Evolutionary conservation across 176 grass and related monocot genomes (phyloP), one percentile per base, ranked within the genome.

Genomic region (Areca catechu): DNA sequence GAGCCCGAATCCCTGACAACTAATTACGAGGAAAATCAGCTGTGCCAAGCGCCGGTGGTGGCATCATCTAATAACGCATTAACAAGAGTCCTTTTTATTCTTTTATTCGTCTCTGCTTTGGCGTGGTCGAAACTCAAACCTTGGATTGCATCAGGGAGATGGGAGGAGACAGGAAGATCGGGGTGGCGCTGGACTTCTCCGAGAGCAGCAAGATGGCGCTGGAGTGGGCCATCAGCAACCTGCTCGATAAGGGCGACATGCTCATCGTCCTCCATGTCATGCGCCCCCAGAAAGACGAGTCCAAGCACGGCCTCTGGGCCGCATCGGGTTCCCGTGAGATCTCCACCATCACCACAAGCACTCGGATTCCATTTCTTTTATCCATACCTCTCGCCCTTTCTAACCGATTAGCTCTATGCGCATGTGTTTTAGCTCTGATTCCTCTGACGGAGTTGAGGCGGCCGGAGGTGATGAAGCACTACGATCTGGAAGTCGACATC

Each of bases 131-230:
- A 9, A 34, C 30, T 34, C 7, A 9, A 43, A 2, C 34, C 34
- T 43, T 12, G 0, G 28, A 4, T 1, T 16, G 16, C n/a, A 20
- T 21, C 16, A 2, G 3, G 4, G 25, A 61, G 48, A 49, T 80
- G 77, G 48, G 52, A 5, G 71, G 68, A 29, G 70, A 77, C 53
- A 71, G 84, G 50, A 71, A 66, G 82, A 77, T 95, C 65, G 89
- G 84, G 54, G 74, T 89, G 54, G 81, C 84, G 43, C 78, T 89
- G 85, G 85, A 89, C 58, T 85, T 89, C 81, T 95, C 89, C 48
- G n/a, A 60, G 17, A 95, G 89, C 78, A 95, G 89, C 89, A 95
- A 95, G 75, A 71, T 66, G 65, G 85, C 85, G 57, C 77, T 89
- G 48, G 9, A 18, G 19, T 95, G 89, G 89, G 72, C 89, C 50